Evolutionary conservation across 129 eudicot species (phyloP).

Genomic region (Apium graveolens): DNA sequence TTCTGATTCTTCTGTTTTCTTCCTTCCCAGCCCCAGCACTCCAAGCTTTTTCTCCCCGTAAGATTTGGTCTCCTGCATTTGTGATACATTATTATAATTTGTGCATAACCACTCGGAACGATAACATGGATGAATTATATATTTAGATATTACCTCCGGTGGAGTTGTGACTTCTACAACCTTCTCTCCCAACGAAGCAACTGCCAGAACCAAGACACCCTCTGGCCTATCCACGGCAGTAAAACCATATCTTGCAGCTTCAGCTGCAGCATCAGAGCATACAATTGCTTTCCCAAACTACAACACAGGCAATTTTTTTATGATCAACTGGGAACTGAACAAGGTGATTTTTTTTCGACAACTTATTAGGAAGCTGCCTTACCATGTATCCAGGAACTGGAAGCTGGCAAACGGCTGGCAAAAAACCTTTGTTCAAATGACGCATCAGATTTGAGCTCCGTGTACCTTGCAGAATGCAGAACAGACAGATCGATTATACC

Average conservation of each 20-base stretch:
- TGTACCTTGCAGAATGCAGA: slow-evolving; percentile 35
- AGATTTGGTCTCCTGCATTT: slow-evolving; percentile 37
- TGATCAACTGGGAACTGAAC: background rate
- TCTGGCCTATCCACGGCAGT: slow-evolving; percentile 82
- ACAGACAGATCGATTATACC: background rate
- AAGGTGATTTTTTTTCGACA: background rate
- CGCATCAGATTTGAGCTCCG: slow-evolving; percentile 73
- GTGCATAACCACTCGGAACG: background rate
- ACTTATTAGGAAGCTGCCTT: background rate
- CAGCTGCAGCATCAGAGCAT: slow-evolving; percentile 94
- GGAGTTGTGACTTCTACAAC: slow-evolving; percentile 36
- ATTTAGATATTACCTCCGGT: slow-evolving; percentile 37
- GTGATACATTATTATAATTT: background rate
- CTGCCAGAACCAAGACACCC: slow-evolving; percentile 79
- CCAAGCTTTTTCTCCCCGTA: slow-evolving; percentile 60
- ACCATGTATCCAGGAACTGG: slow-evolving; percentile 95
- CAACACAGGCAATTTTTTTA: background rate
- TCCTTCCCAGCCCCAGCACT: slow-evolving; percentile 65
- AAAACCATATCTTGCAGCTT: slow-evolving; percentile 79
- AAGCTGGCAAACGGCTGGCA: slow-evolving; percentile 62
- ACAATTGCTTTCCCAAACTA: slow-evolving; percentile 93
- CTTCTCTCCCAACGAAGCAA: slow-evolving; percentile 63
- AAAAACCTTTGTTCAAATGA: slow-evolving; percentile 81
- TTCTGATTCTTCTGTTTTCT: slow-evolving; percentile 78
- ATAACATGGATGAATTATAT: background rate